Evolutionary conservation across 2,329 filamentous ascomycete species (phyloP).

Genomic region (Alternaria postmessia): DNA sequence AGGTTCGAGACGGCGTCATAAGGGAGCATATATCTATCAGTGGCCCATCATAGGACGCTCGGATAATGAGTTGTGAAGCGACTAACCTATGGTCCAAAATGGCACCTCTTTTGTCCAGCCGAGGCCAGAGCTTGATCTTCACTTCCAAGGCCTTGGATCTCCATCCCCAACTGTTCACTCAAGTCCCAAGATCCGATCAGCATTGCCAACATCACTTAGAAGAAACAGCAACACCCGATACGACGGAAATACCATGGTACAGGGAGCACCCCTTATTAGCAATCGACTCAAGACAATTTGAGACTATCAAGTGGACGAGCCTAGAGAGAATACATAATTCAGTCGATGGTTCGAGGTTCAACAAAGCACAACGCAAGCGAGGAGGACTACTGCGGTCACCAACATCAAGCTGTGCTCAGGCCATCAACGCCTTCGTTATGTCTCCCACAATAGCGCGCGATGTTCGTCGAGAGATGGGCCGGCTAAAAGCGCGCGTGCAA

Average conservation of each 20-base stretch:
- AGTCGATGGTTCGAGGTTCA: not conserved
- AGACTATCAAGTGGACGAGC: not conserved
- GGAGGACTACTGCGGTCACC: not conserved
- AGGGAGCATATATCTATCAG: not conserved
- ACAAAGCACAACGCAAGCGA: not conserved
- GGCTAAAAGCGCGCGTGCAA: constrained; percentile 27
- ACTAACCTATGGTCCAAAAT: not conserved
- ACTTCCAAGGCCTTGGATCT: not conserved
- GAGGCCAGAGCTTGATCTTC: not conserved
- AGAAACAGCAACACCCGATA: not conserved
- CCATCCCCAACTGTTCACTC: not conserved
- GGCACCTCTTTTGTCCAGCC: not conserved
- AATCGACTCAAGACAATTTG: not conserved
- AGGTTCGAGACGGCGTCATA: not conserved
- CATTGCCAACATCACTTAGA: not conserved
- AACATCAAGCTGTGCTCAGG: not conserved
- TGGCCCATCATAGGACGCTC: not conserved
- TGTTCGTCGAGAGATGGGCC: constrained; percentile 13
- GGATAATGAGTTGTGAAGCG: not conserved
- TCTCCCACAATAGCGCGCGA: constrained; percentile 11
- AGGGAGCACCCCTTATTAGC: not conserved
- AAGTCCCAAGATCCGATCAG: not conserved
- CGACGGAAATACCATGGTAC: not conserved
- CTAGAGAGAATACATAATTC: not conserved
- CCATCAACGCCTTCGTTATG: not conserved